A percentile compares a stretch with the other conserved stretches of the same genome.
Conservation (phyloP, 257 asterid genomes). For the Nicotiana tomentosiformis region DNA sequence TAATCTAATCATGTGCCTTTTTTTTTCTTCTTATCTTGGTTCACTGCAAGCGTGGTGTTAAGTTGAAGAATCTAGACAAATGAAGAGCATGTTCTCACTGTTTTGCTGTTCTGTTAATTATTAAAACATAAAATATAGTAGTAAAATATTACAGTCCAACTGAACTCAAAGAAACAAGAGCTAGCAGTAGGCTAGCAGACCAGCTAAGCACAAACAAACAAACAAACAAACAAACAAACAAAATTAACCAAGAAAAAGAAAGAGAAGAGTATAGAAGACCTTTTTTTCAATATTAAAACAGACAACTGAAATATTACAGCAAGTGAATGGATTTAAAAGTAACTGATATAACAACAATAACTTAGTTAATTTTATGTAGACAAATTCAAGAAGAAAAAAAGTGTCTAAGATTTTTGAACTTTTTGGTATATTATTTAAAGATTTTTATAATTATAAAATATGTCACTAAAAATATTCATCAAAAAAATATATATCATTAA, state of each 20-base stretch:
- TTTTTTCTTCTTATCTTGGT: slow-evolving; percentile 3
- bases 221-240: background rate
- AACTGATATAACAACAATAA: too few species aligned
- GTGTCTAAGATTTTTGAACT: too few species aligned
- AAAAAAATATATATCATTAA: too few species aligned
- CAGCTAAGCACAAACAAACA: slow-evolving; percentile 21
- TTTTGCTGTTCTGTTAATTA: slow-evolving; percentile 12
- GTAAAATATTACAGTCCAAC: slow-evolving; percentile 22
- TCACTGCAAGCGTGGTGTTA: slow-evolving; percentile 38
- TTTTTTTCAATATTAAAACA: background rate
- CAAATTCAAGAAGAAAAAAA: too few species aligned
- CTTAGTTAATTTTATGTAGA: too few species aligned
- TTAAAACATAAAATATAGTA: slow-evolving; percentile 1
- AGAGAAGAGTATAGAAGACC: background rate
- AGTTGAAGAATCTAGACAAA: slow-evolving; percentile 42
- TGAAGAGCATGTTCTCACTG: slow-evolving; percentile 53
- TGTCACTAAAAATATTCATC: too few species aligned
- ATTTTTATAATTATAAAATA: too few species aligned
- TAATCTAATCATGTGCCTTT: slow-evolving; percentile 25
- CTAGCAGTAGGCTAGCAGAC: slow-evolving; percentile 30
- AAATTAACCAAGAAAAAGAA: background rate
- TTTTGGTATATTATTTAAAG: too few species aligned
- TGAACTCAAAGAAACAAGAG: slow-evolving; percentile 32
- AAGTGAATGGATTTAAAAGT: background rate
- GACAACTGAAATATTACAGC: background rate